Evolutionary conservation across 306 rosid species (phyloP).

Genomic region (Biancaea sappan): DNA sequence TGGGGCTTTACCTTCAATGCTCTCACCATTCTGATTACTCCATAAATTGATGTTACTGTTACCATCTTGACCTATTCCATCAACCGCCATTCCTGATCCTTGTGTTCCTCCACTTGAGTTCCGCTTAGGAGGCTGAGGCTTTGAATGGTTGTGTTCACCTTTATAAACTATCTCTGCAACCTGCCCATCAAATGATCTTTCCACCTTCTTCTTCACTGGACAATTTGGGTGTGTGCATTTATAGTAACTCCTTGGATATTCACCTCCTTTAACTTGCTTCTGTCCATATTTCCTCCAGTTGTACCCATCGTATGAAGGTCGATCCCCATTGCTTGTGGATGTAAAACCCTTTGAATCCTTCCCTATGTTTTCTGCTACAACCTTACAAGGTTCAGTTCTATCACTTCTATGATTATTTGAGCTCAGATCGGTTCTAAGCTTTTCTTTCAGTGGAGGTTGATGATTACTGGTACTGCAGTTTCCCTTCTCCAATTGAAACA

Average conservation of each 20-base stretch:
- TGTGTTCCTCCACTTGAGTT: constrained; percentile 50
- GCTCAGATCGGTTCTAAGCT: constrained; percentile 36
- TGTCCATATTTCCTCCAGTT: constrained; percentile 98
- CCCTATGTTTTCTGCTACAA: constrained; percentile 45
- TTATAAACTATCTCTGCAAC: constrained; percentile 91
- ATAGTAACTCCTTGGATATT: constrained; percentile 81
- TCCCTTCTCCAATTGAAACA: constrained; percentile 57
- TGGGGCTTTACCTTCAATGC: constrained; percentile 51
- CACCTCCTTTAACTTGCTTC: constrained; percentile 93
- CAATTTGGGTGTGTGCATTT: constrained; percentile 90
- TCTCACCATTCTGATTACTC: constrained; percentile 52
- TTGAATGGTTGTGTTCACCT: constrained; percentile 87
- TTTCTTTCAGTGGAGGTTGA: constrained; percentile 55
- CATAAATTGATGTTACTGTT: constrained; percentile 3
- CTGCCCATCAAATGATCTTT: constrained; percentile 83
- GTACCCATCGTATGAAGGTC: constrained; percentile 88
- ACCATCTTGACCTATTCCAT: constrained; percentile 52
- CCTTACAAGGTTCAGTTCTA: constrained; percentile 45
- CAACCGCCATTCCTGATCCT: constrained; percentile 51
- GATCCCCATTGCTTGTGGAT: constrained; percentile 46
- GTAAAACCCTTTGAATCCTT: constrained; percentile 53
- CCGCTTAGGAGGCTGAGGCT: constrained; percentile 73
- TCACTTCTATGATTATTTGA: constrained; percentile 41
- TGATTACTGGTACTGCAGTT: constrained; percentile 53
- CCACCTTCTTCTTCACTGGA: constrained; percentile 90